Conservation (phyloP, 345 rosid genomes). For the Brassica napus region DNA sequence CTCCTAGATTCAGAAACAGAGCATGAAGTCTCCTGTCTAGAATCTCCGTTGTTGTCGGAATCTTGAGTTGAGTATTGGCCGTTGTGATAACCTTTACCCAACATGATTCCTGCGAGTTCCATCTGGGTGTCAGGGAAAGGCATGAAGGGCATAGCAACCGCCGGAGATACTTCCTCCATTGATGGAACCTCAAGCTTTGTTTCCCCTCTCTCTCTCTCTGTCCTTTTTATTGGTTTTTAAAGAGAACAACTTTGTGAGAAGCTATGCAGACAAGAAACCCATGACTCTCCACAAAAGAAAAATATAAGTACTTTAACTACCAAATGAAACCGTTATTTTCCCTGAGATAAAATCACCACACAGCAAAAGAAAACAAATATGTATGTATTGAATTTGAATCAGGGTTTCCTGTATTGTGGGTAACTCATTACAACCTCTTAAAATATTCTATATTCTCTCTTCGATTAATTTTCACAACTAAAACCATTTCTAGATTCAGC, state of each 20-base stretch:
- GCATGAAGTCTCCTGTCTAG: slow-evolving; percentile 40
- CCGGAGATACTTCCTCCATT: slow-evolving; percentile 60
- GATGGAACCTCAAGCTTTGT: neutral
- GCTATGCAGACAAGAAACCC: slow-evolving; percentile 29
- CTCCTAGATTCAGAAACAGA: slow-evolving; percentile 40
- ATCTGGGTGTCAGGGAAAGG: slow-evolving; percentile 41
- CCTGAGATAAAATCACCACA: slow-evolving; percentile 28
- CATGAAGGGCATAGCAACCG: slow-evolving; percentile 49
- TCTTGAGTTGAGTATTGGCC: slow-evolving; percentile 38
- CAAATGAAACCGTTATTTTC: slow-evolving; percentile 1
- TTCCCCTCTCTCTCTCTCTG: neutral
- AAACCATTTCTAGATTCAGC: slow-evolving; percentile 25
- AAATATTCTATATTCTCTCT: slow-evolving; percentile 30
- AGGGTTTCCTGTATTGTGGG: slow-evolving; percentile 50
- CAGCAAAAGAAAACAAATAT: slow-evolving; percentile 29
- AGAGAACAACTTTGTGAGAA: slow-evolving; percentile 17
- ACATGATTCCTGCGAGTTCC: slow-evolving; percentile 47
- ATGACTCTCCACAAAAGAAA: slow-evolving; percentile 11
- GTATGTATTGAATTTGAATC: slow-evolving; percentile 3
- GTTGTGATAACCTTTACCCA: slow-evolving; percentile 46
- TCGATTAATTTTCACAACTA: slow-evolving; percentile 27
- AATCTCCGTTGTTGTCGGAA: slow-evolving; percentile 35
- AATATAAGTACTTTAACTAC: neutral
- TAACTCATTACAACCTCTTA: slow-evolving; percentile 53
- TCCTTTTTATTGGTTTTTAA: neutral